phyloP scores from a whole-genome alignment of 768 basidiomycete species.

The Hericium rajendrae region DNA sequence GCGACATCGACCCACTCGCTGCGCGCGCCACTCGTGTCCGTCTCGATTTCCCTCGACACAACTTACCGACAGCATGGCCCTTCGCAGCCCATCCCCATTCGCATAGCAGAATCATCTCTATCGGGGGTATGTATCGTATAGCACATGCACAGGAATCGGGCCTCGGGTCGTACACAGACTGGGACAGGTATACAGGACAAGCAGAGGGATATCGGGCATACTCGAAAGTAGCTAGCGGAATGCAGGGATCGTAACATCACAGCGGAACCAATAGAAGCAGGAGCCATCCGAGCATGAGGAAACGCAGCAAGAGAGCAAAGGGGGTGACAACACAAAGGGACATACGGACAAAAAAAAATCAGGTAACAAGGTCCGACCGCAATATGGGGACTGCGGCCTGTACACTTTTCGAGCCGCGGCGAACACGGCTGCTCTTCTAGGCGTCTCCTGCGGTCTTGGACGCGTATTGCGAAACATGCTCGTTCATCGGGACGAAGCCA shows the following conservation, averaged over 20 bases:
- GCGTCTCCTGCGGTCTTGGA: not conserved
- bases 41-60: not conserved
- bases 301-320: not conserved
- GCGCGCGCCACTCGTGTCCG: not conserved
- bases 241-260: not conserved
- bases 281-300: not conserved
- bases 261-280: not conserved
- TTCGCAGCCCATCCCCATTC: no score
- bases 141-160: no score
- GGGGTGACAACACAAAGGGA: not conserved
- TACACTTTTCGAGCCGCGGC: not conserved
- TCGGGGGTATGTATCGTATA: not conserved
- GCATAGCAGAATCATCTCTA: not conserved
- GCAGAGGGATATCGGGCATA: no score
- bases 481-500: slow-evolving; percentile 76
- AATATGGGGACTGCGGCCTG: no score
- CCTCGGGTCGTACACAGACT: no score
- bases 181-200: no score
- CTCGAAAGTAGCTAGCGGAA: not conserved
- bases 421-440: not conserved
- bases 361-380: no score
- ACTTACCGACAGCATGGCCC: not conserved
- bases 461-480: slow-evolving; percentile 31
- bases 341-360: not conserved
- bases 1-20: not conserved